phyloP scores from a whole-genome alignment of 331 rosid genomes.

The Prunus yedoensis region DNA sequence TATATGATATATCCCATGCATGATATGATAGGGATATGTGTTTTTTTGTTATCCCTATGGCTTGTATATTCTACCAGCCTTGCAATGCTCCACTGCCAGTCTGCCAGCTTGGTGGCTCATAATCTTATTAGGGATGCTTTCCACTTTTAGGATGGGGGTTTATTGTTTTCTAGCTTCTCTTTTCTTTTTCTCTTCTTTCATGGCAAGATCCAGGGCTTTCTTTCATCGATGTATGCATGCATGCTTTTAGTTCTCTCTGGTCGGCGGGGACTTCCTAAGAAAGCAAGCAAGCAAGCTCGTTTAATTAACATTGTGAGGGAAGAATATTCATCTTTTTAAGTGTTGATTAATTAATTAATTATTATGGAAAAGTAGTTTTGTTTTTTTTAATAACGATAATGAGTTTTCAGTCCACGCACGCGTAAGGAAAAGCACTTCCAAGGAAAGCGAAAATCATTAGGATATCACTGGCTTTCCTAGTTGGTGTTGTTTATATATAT shows the following conservation, averaged over 20 bases:
- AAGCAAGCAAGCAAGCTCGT: conserved; percentile 12
- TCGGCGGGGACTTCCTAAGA: conserved; percentile 41
- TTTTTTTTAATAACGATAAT: conserved; percentile 30
- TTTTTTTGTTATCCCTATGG: conserved; percentile 35
- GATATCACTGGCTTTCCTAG: conserved; percentile 34
- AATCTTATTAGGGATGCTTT: conserved; percentile 28
- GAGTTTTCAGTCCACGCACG: conserved; percentile 64
- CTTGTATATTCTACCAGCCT: conserved; percentile 46
- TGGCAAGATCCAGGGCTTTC: conserved; percentile 14
- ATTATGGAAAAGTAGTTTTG: background rate
- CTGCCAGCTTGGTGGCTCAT: conserved; percentile 48
- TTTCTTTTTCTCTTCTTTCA: conserved; percentile 1
- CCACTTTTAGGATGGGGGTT: conserved; percentile 33
- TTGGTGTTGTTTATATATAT: conserved; percentile 14
- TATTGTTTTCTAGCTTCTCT: conserved; percentile 19
- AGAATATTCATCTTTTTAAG: conserved; percentile 9
- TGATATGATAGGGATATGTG: conserved; percentile 32
- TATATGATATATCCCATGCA: conserved; percentile 37
- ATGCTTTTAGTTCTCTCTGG: conserved; percentile 22
- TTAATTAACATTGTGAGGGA: conserved; percentile 5
- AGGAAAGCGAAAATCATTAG: conserved; percentile 33
- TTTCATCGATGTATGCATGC: conserved; percentile 26
- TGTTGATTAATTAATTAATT: conserved; percentile 8
- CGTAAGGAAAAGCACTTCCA: conserved; percentile 43
- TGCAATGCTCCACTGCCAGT: conserved; percentile 70